Evolutionary conservation across 2,329 filamentous ascomycete genomes (phyloP).

Genomic region (Alternaria sp.): DNA sequence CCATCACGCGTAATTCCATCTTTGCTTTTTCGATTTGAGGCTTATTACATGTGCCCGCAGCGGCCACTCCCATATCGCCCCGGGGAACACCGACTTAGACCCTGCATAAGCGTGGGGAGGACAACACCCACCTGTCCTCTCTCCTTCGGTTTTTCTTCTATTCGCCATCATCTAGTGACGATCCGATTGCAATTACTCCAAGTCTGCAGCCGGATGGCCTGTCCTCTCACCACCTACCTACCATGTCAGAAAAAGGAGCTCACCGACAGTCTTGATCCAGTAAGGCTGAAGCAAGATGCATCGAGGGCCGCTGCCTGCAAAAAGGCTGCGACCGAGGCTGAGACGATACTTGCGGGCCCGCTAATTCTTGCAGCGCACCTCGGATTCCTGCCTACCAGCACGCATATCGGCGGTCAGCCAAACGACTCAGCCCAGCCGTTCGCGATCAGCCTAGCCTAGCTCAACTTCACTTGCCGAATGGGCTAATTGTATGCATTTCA

Average conservation of each 20-base stretch:
- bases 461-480: neutral
- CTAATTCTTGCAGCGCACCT: neutral
- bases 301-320: neutral
- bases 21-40: neutral
- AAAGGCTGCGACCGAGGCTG: neutral
- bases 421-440: neutral
- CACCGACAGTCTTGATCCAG: neutral
- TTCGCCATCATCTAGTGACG: too few relatives aligned
- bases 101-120: conserved; percentile 24
- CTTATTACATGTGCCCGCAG: conserved; percentile 1
- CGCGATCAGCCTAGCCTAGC: conserved; percentile 2
- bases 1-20: too few relatives aligned
- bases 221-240: neutral
- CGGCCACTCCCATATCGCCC: neutral
- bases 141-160: too few relatives aligned
- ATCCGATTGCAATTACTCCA: too few relatives aligned
- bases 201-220: neutral
- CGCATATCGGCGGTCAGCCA: neutral
- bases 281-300: neutral
- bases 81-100: conserved; percentile 4
- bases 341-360: neutral
- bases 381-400: neutral
- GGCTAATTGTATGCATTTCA: neutral
- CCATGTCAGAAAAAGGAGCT: neutral
- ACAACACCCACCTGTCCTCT: neutral